Evolutionary conservation across 2,329 filamentous ascomycete species (phyloP), one percentile per base, ranked within the genome.

Genomic region (Furcasterigmium sp.): DNA sequence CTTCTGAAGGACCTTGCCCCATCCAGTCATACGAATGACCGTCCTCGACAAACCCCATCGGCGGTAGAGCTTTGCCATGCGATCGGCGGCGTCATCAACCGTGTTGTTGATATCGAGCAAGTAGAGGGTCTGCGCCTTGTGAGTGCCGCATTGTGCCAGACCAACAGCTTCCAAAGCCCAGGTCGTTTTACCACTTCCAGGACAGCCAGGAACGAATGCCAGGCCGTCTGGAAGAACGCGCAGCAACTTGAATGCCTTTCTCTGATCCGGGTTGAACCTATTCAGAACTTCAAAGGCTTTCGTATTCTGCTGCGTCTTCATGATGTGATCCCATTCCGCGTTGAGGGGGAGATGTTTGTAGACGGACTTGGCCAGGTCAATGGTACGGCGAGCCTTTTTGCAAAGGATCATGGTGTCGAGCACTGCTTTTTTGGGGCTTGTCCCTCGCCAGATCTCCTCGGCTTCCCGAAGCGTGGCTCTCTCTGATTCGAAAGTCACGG

Each of bases 101-200:
- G 70, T 65, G 37, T 68, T 64, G 52, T 73, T 73, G 45, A 73
- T 65, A 41, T 73, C 70, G 2, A 73, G 58, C 0, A 73, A 51
- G 37, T 71, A 73, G 0, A 73, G 52, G 9, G 72, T 61, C 7
- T 61, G 69, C 45, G 42, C 4, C 44, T 46, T 10, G 53, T 51
- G 3, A 50, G 53, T 17, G 43, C 49, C 29, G 57, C 56, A 56
- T 32, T 63, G 61, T 8, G 64, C 62, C 10, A 70, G 50, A 0
- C 62, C 64, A 2, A 67, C 57, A 3, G 69, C 48, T 1, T 65
- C 51, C 53, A 72, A 61, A 23, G 64, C 69, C 67, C 67, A 73
- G 32, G 70, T 65, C 0, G 70, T 72, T 39, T 73, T 73, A 0
- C 70, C 70, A 0, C 67, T 63, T 0, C 70, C 69, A 7, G 70